Conservation (phyloP, 805 yeast species). For the Blastobotrys mokoenaii region DNA sequence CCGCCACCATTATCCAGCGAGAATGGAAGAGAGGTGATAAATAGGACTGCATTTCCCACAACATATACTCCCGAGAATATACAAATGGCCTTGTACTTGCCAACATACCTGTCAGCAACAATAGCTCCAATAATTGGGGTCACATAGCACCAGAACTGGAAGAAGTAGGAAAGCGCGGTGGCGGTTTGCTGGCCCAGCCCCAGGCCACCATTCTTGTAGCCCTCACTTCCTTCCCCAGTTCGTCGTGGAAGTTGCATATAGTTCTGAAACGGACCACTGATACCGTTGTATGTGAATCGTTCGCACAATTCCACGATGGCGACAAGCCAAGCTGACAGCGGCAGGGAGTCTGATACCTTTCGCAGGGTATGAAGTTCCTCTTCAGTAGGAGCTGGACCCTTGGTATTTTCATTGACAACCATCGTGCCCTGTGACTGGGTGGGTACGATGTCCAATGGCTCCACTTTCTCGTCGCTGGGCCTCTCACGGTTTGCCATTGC, state of each 20-base stretch:
- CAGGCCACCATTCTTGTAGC: slow-evolving; percentile 44
- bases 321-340: slow-evolving; percentile 49
- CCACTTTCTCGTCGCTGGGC: no score
- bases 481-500: no score
- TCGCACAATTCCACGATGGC: slow-evolving; percentile 73
- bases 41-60: slow-evolving; percentile 53
- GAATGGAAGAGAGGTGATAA: slow-evolving; percentile 64
- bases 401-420: background rate
- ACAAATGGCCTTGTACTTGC: slow-evolving; percentile 62
- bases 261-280: slow-evolving; percentile 68
- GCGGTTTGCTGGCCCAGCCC: slow-evolving; percentile 55
- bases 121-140: slow-evolving; percentile 75
- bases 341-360: slow-evolving; percentile 45
- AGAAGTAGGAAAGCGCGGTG: slow-evolving; percentile 62
- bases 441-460: no score
- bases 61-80: slow-evolving; percentile 52
- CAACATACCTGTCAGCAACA: slow-evolving; percentile 65
- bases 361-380: slow-evolving; percentile 45
- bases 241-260: slow-evolving; percentile 48
- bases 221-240: slow-evolving; percentile 1
- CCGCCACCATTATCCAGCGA: slow-evolving; percentile 43
- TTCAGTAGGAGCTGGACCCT: slow-evolving; percentile 37
- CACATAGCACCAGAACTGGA: slow-evolving; percentile 76
- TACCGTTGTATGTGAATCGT: slow-evolving; percentile 74
- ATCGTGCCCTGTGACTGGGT: no score